Conservation (phyloP, 1,284 basidiomycete genomes). For the Marasmius sp. region DNA sequence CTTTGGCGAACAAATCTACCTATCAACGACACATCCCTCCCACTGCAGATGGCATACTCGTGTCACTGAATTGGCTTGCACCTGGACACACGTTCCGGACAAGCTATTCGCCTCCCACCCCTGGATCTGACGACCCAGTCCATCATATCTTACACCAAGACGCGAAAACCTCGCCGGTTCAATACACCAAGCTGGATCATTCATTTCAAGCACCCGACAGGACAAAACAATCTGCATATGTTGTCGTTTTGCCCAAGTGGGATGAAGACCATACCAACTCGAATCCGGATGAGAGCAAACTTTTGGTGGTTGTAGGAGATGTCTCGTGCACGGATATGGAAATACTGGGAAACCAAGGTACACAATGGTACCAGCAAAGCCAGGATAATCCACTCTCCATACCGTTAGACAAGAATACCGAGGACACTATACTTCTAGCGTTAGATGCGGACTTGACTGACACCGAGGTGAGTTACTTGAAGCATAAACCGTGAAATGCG, state of each 20-base stretch:
- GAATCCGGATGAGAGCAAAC: constrained; percentile 32
- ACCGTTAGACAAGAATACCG: constrained; percentile 68
- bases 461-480: constrained; percentile 25
- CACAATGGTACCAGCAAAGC: constrained; percentile 68
- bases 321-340: constrained; percentile 77
- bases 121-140: constrained; percentile 45
- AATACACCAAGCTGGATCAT: constrained; percentile 49
- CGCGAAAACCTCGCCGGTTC: constrained; percentile 51
- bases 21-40: constrained; percentile 66
- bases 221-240: constrained; percentile 50
- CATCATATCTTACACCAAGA: constrained; percentile 68
- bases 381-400: constrained; percentile 77
- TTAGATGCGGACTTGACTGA: constrained; percentile 73
- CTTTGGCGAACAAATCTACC: constrained; percentile 52
- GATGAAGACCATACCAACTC: constrained; percentile 41
- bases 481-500: no score
- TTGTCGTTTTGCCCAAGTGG: constrained; percentile 63
- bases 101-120: constrained; percentile 57
- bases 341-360: constrained; percentile 53
- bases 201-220: constrained; percentile 56
- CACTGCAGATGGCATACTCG: constrained; percentile 47
- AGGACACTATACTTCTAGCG: constrained; percentile 72
- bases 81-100: constrained; percentile 70
- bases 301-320: constrained; percentile 69
- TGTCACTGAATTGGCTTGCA: constrained; percentile 70